Conservation (phyloP, 1,139 yeast genomes). For the Keqinozyma sinolaborantium region DNA sequence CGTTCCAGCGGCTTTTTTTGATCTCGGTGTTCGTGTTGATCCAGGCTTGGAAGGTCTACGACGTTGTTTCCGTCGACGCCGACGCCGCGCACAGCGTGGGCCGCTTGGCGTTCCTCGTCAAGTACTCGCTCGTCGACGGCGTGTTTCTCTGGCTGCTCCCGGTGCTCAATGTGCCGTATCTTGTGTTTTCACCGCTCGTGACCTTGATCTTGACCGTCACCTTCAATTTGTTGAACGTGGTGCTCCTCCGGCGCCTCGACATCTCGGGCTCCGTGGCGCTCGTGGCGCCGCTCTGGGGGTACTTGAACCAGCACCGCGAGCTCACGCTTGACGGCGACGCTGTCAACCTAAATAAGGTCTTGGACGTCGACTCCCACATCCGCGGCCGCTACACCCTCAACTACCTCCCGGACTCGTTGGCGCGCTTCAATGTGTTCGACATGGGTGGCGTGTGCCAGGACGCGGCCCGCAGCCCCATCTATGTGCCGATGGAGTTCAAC, state of each 20-base stretch:
- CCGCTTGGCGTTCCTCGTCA: slow-evolving; percentile 58
- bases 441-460: slow-evolving; percentile 60
- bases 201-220: slow-evolving; percentile 41
- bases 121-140: slow-evolving; percentile 73
- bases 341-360: slow-evolving; percentile 35
- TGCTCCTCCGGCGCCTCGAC: slow-evolving; percentile 39
- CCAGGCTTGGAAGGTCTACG: slow-evolving; percentile 82
- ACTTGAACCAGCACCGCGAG: slow-evolving; percentile 50
- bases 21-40: slow-evolving; percentile 65
- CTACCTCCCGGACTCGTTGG: slow-evolving; percentile 89
- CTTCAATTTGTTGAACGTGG: slow-evolving; percentile 34
- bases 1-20: slow-evolving; percentile 72
- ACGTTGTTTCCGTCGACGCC: slow-evolving; percentile 30
- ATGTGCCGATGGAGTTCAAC: slow-evolving; percentile 76
- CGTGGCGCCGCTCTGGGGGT: slow-evolving; percentile 43
- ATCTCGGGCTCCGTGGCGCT: slow-evolving; percentile 32
- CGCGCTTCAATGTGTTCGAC: slow-evolving; percentile 73
- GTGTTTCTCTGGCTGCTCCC: slow-evolving; percentile 68
- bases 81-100: slow-evolving; percentile 20
- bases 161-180: slow-evolving; percentile 67
- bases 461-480: slow-evolving; percentile 15
- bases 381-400: slow-evolving; percentile 84
- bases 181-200: slow-evolving; percentile 55
- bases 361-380: slow-evolving; percentile 70
- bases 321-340: slow-evolving; percentile 65